A percentile compares a stretch with the other conserved stretches of the same genome.
Conservation (phyloP, 768 basidiomycete genomes). For the Tephrocybe rancida region DNA sequence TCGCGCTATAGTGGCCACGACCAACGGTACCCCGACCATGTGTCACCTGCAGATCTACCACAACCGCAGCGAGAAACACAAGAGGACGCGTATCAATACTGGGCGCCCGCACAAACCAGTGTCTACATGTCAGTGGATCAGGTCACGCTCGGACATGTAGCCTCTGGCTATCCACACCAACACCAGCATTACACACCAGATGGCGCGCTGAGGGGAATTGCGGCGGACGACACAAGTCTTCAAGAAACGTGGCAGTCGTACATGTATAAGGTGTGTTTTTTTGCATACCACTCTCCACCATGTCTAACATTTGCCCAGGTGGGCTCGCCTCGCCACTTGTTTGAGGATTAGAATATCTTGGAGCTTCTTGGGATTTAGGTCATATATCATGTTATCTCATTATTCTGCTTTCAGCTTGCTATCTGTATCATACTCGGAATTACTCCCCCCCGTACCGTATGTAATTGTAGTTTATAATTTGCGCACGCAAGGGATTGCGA, state of each 20-base stretch:
- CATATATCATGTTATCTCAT: neutral
- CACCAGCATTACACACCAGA: constrained; percentile 52
- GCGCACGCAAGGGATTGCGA: too few relatives aligned
- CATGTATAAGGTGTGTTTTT: constrained; percentile 51
- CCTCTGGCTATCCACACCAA: constrained; percentile 21
- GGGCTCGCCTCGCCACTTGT: constrained; percentile 42
- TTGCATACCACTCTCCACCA: neutral
- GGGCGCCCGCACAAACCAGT: constrained; percentile 24
- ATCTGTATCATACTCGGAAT: neutral
- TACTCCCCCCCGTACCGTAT: too few relatives aligned
- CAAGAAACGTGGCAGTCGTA: constrained; percentile 76
- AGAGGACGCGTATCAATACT: constrained; percentile 28
- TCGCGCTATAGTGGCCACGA: neutral
- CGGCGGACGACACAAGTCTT: constrained; percentile 55
- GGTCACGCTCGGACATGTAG: constrained; percentile 17
- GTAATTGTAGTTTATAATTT: neutral
- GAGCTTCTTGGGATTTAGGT: neutral
- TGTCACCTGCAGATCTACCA: neutral
- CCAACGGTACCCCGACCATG: neutral
- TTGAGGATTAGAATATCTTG: constrained; percentile 28
- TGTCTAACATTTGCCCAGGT: constrained; percentile 26
- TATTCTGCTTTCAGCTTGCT: neutral
- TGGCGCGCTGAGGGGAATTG: constrained; percentile 45
- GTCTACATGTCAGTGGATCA: constrained; percentile 21
- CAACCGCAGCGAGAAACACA: neutral